These are phyloP conservation scores for Podochytrium sp. DNA, from an alignment of 192 early-diverging fungal species.

Conservation along the genomic window DNA sequence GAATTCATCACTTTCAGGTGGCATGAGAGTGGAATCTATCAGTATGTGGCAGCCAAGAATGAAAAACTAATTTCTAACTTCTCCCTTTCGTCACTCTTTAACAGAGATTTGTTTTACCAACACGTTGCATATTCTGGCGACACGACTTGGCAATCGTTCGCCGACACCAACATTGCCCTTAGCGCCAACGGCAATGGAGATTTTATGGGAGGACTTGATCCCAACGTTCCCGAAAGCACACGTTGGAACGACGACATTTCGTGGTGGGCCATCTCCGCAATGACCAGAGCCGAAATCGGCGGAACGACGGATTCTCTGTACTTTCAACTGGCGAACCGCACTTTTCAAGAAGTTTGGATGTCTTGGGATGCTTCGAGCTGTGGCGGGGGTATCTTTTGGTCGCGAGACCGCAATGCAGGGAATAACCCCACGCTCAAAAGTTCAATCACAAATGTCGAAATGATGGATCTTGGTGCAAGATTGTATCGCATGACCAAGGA, in stretches of 20 bases:
- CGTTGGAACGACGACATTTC: slow-evolving; percentile 54
- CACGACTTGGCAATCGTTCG: not conserved
- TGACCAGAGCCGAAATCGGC: slow-evolving; percentile 45
- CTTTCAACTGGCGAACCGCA: slow-evolving; percentile 25
- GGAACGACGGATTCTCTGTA: slow-evolving; percentile 44
- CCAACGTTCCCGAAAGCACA: slow-evolving; percentile 22
- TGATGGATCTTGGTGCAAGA: slow-evolving; percentile 39
- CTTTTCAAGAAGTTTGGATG: slow-evolving; percentile 38
- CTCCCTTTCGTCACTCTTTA: not conserved
- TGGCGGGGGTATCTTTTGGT: slow-evolving; percentile 55
- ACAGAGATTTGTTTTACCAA: not conserved
- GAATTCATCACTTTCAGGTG: not conserved
- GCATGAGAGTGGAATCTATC: not conserved
- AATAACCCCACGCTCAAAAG: slow-evolving; percentile 42
- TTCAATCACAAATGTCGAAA: slow-evolving; percentile 47
- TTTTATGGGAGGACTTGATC: not conserved
- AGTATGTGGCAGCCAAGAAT: not conserved
- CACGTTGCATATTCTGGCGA: slow-evolving; percentile 16
- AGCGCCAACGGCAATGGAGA: not conserved
- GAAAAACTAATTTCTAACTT: not conserved
- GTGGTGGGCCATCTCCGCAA: slow-evolving; percentile 47
- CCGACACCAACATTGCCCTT: not conserved
- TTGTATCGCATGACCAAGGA: slow-evolving; percentile 34
- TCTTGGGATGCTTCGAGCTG: slow-evolving; percentile 45
- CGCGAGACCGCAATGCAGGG: not conserved